Percentiles rank a stretch among this genome's conserved stretches.
These are phyloP conservation scores for Globisporangium carolinianum DNA, from an alignment of 352 stramenopile genomes.

Conservation along the genomic window DNA sequence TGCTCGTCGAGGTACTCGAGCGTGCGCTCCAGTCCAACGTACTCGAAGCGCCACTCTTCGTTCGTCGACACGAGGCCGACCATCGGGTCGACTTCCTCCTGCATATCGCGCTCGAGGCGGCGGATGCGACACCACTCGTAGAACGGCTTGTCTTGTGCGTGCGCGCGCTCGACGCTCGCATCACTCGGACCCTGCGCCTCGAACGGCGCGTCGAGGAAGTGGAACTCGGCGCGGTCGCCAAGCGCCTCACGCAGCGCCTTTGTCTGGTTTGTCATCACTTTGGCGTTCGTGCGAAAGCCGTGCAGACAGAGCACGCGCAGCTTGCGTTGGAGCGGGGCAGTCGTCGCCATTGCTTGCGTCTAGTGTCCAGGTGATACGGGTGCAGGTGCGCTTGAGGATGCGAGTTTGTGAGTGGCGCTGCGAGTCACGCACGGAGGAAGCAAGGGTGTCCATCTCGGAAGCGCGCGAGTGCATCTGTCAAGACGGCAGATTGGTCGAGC, in stretches of 20 bases:
- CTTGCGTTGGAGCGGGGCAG: conserved; percentile 10
- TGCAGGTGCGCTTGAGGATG: background rate
- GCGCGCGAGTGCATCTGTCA: too few species aligned
- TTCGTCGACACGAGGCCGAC: background rate
- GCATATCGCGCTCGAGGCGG: conserved; percentile 16
- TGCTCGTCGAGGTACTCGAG: conserved; percentile 57
- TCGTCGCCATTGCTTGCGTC: conserved; percentile 6
- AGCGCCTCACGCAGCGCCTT: conserved; percentile 49
- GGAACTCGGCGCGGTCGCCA: conserved; percentile 52
- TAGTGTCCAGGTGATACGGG: background rate
- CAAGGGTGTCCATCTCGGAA: too few species aligned
- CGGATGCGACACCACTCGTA: conserved; percentile 62
- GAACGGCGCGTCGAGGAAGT: conserved; percentile 59
- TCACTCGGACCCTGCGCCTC: conserved; percentile 52
- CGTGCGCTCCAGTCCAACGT: conserved; percentile 27
- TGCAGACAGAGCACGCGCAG: conserved; percentile 71
- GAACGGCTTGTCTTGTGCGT: conserved; percentile 52
- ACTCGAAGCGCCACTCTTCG: conserved; percentile 14
- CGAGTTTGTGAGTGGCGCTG: too few species aligned
- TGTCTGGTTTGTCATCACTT: conserved; percentile 69
- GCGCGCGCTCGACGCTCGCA: conserved; percentile 40
- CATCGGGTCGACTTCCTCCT: background rate
- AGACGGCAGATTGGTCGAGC: too few species aligned
- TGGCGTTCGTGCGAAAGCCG: conserved; percentile 60
- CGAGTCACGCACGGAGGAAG: too few species aligned